Percentiles rank a stretch among this genome's conserved stretches.
Evolutionary conservation across 495 filamentous ascomycete genomes (phyloP).

Genomic region (Neurospora sp.): DNA sequence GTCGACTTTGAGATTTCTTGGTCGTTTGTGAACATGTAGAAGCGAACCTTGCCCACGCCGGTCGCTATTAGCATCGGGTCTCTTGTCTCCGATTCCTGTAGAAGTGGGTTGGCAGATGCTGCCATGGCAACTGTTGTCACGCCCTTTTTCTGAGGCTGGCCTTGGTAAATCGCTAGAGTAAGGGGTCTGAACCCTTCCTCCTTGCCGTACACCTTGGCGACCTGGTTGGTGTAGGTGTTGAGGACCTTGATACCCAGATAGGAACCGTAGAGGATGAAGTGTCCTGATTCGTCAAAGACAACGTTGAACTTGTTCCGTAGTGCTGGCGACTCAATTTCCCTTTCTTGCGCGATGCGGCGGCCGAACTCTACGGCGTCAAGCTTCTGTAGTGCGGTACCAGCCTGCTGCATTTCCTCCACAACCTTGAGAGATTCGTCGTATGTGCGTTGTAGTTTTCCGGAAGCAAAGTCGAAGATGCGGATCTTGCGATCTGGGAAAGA

Average conservation of each 20-base stretch:
- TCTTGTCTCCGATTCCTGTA: conserved; percentile 83
- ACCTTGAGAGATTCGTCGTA: conserved; percentile 89
- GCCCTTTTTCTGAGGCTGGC: conserved; percentile 82
- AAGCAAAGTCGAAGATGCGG: conserved; percentile 83
- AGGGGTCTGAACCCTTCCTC: conserved; percentile 82
- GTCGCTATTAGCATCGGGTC: conserved; percentile 85
- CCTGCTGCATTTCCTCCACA: conserved; percentile 88
- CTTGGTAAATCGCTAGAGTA: conserved; percentile 85
- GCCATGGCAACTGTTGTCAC: conserved; percentile 97
- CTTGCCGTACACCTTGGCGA: conserved; percentile 76
- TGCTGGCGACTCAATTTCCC: conserved; percentile 60
- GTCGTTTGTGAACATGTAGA: conserved; percentile 97
- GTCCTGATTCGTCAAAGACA: conserved; percentile 88
- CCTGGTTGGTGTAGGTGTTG: conserved; percentile 86
- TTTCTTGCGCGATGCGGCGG: conserved; percentile 75
- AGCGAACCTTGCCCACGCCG: conserved; percentile 78
- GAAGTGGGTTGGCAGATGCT: conserved; percentile 81
- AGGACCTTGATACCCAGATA: conserved; percentile 85
- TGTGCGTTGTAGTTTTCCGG: conserved; percentile 77
- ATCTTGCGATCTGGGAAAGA: conserved; percentile 91
- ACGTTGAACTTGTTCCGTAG: conserved; percentile 70
- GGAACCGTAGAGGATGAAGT: conserved; percentile 92
- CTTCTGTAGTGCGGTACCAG: conserved; percentile 66
- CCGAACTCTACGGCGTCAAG: conserved; percentile 89
- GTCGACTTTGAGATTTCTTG: conserved; percentile 71